phyloP scores from a whole-genome alignment of 345 rosid genomes.

The Euphorbia peplus region DNA sequence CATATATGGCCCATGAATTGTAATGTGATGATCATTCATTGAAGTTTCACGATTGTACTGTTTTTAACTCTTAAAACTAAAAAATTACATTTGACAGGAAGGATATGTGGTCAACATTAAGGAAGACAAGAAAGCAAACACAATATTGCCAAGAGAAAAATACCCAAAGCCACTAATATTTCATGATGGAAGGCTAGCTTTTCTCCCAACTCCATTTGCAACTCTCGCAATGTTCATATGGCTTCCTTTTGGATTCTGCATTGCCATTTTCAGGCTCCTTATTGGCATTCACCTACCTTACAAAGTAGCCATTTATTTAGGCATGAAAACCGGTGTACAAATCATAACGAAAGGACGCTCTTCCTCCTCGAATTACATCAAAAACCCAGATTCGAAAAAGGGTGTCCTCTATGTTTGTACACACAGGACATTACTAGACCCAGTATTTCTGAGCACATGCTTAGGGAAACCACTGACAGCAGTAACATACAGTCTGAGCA shows the following conservation, averaged over 20 bases:
- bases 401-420: slow-evolving; percentile 86
- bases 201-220: slow-evolving; percentile 80
- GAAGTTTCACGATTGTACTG: too few relatives aligned
- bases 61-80: too few relatives aligned
- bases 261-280: slow-evolving; percentile 58
- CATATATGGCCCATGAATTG: too few relatives aligned
- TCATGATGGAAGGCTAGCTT: slow-evolving; percentile 97
- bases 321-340: slow-evolving; percentile 44
- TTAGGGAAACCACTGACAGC: slow-evolving; percentile 69
- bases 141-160: slow-evolving; percentile 53
- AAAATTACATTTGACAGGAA: slow-evolving; percentile 50
- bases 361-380: slow-evolving; percentile 6
- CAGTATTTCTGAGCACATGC: slow-evolving; percentile 64
- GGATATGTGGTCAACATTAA: slow-evolving; percentile 52
- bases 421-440: slow-evolving; percentile 85
- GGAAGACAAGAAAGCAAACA: slow-evolving; percentile 41
- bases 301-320: slow-evolving; percentile 43
- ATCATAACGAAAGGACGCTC: slow-evolving; percentile 33
- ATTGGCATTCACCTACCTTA: slow-evolving; percentile 64
- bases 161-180: slow-evolving; percentile 86
- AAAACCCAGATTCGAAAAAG: slow-evolving; percentile 23
- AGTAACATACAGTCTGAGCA: slow-evolving; percentile 88
- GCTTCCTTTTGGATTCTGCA: slow-evolving; percentile 65
- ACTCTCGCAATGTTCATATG: slow-evolving; percentile 68
- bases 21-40: too few relatives aligned